Evolutionary conservation across 495 filamentous ascomycete genomes (phyloP).

Genomic region (Penicillium roqueforti): DNA sequence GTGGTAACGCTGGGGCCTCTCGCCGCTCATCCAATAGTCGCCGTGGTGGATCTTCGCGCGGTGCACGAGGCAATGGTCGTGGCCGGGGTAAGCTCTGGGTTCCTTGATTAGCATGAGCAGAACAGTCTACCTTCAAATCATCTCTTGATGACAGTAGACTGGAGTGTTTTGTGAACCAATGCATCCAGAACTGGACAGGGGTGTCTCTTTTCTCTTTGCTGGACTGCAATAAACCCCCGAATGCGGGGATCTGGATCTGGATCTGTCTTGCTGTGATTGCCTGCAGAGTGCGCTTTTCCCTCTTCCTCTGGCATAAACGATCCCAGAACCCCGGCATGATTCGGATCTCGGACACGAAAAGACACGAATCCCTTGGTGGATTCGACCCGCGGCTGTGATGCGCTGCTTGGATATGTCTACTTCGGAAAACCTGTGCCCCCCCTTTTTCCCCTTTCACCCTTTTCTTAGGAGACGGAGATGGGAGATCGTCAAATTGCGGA

Average conservation of each 20-base stretch:
- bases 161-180: slow-evolving; percentile 18
- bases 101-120: slow-evolving; percentile 36
- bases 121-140: slow-evolving; percentile 19
- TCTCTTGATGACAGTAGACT: slow-evolving; percentile 22
- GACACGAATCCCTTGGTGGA: slow-evolving; percentile 54
- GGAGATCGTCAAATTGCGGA: slow-evolving; percentile 3
- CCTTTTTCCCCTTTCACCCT: slow-evolving; percentile 7
- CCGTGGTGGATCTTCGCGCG: slow-evolving; percentile 31
- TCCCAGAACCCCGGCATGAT: slow-evolving; percentile 11
- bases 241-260: slow-evolving; percentile 8
- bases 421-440: slow-evolving; percentile 6
- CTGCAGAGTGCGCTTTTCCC: slow-evolving; percentile 14
- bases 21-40: slow-evolving; percentile 32
- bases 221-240: slow-evolving; percentile 4
- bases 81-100: slow-evolving; percentile 53
- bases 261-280: slow-evolving; percentile 12
- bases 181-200: slow-evolving; percentile 20
- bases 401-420: slow-evolving; percentile 15
- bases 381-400: slow-evolving; percentile 27
- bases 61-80: slow-evolving; percentile 37
- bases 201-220: slow-evolving; percentile 22
- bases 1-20: slow-evolving; percentile 36
- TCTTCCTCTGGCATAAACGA: slow-evolving; percentile 10
- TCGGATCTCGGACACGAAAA: slow-evolving; percentile 11
- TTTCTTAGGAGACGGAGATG: neutral